Conservation (phyloP, 2,329 filamentous ascomycete genomes). For the Mariannaea elegans region DNA sequence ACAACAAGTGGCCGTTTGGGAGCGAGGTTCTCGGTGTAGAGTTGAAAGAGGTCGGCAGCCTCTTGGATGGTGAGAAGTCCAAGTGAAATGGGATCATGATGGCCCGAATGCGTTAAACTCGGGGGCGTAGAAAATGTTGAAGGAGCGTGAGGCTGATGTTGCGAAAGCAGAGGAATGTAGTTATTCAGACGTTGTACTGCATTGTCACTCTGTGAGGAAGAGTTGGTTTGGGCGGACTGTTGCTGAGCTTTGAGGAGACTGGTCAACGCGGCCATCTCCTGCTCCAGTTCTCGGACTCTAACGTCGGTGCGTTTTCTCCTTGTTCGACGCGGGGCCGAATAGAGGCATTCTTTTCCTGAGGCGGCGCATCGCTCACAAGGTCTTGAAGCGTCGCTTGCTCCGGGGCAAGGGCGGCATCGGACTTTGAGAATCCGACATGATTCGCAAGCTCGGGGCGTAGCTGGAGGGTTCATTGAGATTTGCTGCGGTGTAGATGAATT, state of each 20-base stretch:
- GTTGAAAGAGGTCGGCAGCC: neutral
- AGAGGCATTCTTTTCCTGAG: neutral
- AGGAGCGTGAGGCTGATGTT: neutral
- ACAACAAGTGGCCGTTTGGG: neutral
- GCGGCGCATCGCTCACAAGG: neutral
- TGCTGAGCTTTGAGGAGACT: neutral
- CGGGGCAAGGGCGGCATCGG: neutral
- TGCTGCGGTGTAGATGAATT: too few species aligned
- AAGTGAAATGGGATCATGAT: neutral
- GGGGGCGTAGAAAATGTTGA: neutral
- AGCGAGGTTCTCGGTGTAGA: neutral
- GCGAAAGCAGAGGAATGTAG: neutral
- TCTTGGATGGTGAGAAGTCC: neutral
- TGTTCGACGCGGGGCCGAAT: neutral
- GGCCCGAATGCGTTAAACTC: neutral
- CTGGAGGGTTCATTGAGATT: neutral
- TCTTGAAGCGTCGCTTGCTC: neutral
- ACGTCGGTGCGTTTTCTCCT: constrained; percentile 2
- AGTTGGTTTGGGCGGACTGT: neutral
- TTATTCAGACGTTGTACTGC: neutral
- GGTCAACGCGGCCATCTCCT: constrained; percentile 1
- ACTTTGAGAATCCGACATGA: constrained; percentile 6
- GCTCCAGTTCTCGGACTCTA: neutral
- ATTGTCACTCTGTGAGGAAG: neutral
- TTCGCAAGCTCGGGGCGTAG: neutral